Evolutionary conservation across 2,329 filamentous ascomycete genomes (phyloP).

Genomic region (Trichoderma sp.): DNA sequence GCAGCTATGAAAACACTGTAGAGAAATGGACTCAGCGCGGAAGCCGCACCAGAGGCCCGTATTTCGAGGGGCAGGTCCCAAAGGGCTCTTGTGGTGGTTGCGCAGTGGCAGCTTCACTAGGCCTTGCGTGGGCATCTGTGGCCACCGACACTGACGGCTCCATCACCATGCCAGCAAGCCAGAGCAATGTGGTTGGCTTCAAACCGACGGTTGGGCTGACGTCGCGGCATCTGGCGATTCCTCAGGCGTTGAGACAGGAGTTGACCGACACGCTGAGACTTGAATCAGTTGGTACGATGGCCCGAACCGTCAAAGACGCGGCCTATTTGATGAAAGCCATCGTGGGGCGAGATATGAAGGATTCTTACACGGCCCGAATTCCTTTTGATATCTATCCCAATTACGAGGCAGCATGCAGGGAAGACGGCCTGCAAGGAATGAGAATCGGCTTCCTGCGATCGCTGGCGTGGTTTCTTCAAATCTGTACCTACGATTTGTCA

Average conservation of each 20-base stretch:
- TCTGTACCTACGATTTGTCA: background rate
- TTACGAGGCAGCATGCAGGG: conserved; percentile 61
- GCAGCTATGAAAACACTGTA: conserved; percentile 45
- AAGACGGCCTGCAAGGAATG: conserved; percentile 54
- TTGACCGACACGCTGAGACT: conserved; percentile 62
- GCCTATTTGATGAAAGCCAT: conserved; percentile 64
- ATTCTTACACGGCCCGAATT: conserved; percentile 65
- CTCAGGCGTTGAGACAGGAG: conserved; percentile 65
- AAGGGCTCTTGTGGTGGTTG: conserved; percentile 62
- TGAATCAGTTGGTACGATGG: conserved; percentile 68
- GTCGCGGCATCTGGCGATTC: conserved; percentile 64
- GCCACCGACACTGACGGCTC: conserved; percentile 59
- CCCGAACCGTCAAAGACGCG: conserved; percentile 65
- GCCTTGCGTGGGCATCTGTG: conserved; percentile 58
- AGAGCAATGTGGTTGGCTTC: conserved; percentile 67
- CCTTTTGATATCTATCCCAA: conserved; percentile 55
- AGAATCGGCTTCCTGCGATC: conserved; percentile 66
- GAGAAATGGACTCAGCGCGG: conserved; percentile 66
- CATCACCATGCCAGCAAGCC: conserved; percentile 56
- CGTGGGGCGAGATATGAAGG: conserved; percentile 57
- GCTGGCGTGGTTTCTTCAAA: conserved; percentile 55
- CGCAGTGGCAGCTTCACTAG: conserved; percentile 59
- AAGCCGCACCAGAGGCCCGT: conserved; percentile 62
- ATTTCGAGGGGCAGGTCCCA: conserved; percentile 62
- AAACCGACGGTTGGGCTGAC: conserved; percentile 68